Evolutionary conservation across 345 rosid species (phyloP).

Genomic region (Citrus unshiu): DNA sequence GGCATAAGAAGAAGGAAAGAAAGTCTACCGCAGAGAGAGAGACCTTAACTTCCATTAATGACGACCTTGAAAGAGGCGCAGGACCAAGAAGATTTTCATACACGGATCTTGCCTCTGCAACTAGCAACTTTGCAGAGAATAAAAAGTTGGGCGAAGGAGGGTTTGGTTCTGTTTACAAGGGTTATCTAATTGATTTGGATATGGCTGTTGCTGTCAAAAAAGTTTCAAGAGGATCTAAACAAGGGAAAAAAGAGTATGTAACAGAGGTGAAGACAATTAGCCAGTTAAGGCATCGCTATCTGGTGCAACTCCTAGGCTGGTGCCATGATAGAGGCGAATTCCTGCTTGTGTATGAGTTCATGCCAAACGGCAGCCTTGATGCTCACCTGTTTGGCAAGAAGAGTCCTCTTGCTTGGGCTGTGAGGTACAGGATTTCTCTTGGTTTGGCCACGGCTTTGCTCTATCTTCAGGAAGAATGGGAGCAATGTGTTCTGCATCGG

Average conservation of each 20-base stretch:
- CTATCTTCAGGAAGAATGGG: too few relatives aligned
- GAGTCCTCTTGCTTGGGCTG: too few relatives aligned
- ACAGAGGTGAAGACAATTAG: constrained; percentile 10
- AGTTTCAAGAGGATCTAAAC: constrained; percentile 29
- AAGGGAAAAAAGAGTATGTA: constrained; percentile 36
- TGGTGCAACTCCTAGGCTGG: not conserved
- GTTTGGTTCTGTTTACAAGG: constrained; percentile 39
- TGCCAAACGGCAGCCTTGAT: too few relatives aligned
- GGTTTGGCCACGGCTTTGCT: too few relatives aligned
- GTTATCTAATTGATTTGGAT: constrained; percentile 22
- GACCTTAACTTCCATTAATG: constrained; percentile 21
- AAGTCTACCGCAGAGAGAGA: not conserved
- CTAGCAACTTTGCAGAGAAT: constrained; percentile 25
- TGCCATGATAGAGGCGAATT: too few relatives aligned
- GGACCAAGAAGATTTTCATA: constrained; percentile 37
- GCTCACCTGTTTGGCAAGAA: too few relatives aligned
- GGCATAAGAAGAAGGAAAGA: not conserved
- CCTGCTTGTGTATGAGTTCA: too few relatives aligned
- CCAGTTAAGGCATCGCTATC: constrained; percentile 8
- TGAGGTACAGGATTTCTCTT: too few relatives aligned
- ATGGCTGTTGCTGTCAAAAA: constrained; percentile 37
- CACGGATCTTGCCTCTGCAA: constrained; percentile 30
- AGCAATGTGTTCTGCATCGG: too few relatives aligned
- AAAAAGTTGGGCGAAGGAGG: constrained; percentile 47
- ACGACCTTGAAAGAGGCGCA: constrained; percentile 37